These are phyloP conservation scores for Abelmoschus esculentus DNA, from an alignment of 345 rosid species.

Conservation along the genomic window DNA sequence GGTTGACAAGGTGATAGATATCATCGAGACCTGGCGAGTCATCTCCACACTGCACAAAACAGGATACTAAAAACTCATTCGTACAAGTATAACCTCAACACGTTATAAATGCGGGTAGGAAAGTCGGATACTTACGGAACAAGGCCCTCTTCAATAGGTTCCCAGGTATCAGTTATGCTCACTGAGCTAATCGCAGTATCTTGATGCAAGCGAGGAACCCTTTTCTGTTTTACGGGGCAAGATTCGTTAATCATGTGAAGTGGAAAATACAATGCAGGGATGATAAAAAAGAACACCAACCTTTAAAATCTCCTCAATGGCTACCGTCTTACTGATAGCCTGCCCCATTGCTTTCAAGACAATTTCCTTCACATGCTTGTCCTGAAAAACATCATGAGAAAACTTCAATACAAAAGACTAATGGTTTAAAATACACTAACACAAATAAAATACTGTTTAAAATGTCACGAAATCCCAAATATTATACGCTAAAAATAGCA, in stretches of 20 bases:
- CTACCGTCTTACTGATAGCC: slow-evolving; percentile 85
- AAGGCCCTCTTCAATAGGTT: slow-evolving; percentile 96
- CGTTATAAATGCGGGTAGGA: not conserved
- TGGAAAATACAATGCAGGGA: not conserved
- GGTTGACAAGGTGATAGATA: slow-evolving; percentile 74
- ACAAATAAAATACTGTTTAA: too few species aligned
- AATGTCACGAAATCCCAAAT: too few species aligned
- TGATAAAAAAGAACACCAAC: slow-evolving; percentile 25
- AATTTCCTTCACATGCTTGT: slow-evolving; percentile 55
- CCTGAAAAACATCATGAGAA: slow-evolving; percentile 29
- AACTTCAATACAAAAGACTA: not conserved
- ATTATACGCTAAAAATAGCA: too few species aligned
- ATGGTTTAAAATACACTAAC: too few species aligned
- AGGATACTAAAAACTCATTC: slow-evolving; percentile 5
- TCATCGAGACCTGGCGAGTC: slow-evolving; percentile 92
- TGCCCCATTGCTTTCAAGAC: slow-evolving; percentile 95
- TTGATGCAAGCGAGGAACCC: slow-evolving; percentile 75
- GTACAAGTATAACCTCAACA: not conserved
- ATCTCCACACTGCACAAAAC: slow-evolving; percentile 75
- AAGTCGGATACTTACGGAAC: slow-evolving; percentile 48
- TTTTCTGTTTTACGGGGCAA: slow-evolving; percentile 41
- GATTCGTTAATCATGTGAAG: not conserved
- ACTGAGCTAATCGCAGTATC: slow-evolving; percentile 78
- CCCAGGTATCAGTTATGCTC: slow-evolving; percentile 93
- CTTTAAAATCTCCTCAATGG: slow-evolving; percentile 74